phyloP scores from a whole-genome alignment of 164 flowering plant genomes.

The Protea cynaroides region DNA sequence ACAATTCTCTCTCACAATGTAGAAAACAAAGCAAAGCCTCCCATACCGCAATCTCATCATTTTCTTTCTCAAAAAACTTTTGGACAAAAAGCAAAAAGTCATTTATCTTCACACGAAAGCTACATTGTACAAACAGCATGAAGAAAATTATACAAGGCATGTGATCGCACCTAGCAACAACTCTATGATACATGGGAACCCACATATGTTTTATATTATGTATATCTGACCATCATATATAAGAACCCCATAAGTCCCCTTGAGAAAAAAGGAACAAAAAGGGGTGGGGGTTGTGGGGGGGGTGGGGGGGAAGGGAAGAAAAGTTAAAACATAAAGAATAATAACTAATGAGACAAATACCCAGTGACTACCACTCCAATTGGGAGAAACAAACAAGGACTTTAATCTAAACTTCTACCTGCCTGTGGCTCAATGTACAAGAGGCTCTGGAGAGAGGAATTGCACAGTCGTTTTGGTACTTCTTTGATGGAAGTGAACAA shows the following conservation, averaged over 20 bases:
- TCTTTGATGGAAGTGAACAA: background rate
- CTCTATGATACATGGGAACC: conserved; percentile 27
- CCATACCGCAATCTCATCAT: too few relatives aligned
- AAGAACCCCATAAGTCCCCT: conserved; percentile 6
- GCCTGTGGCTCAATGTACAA: conserved; percentile 57
- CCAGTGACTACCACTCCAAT: conserved; percentile 31
- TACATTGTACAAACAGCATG: conserved; percentile 28
- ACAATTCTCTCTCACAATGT: too few relatives aligned
- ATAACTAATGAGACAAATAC: conserved; percentile 24
- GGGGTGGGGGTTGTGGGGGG: too few relatives aligned
- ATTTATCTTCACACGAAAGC: conserved; percentile 25
- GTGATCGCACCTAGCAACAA: conserved; percentile 4
- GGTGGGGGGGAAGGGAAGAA: background rate
- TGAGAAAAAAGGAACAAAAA: conserved; percentile 4
- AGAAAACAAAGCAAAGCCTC: too few relatives aligned
- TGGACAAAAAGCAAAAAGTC: background rate
- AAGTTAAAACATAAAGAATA: conserved; percentile 15
- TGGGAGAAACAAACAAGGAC: conserved; percentile 11
- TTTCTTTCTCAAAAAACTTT: background rate
- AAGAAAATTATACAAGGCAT: conserved; percentile 19
- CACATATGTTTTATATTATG: background rate
- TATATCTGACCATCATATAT: conserved; percentile 21
- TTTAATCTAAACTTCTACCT: conserved; percentile 22
- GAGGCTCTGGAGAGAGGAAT: conserved; percentile 15
- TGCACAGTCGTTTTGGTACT: conserved; percentile 14